Base-by-base conservation (phyloP, 192 early-diverging fungal species). In the Coemansia sp. region DNA sequence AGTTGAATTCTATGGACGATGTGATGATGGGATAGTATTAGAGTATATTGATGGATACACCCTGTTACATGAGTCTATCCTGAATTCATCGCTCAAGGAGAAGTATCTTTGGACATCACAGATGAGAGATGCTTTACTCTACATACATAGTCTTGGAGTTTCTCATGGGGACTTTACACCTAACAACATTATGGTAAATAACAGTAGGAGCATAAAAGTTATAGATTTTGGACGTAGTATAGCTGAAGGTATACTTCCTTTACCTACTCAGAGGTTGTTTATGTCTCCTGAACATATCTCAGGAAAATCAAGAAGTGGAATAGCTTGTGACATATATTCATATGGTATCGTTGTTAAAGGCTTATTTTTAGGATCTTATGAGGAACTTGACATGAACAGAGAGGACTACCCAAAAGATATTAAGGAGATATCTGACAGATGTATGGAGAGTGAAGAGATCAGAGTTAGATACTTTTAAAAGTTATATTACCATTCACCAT, bases 221-320 rank as follows among this genome's bases (percentile, higher is more conserved):
- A 43, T 43, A 18, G 42, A 43, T 20, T 43, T 43, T 43, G 42
- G 42, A 43, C 42, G 42, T 43, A 43, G 42, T 43, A 43, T 43
- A 18, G 15, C 2, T n/a, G 42, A 43, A 20, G 19, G 19, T 43
- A 9, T 43, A 5, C 42, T n/a, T 20, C 42, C 42, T 18, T 8
- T 43, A 43, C 42, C 42, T 18, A 43, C 42, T 43, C 42, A 43
- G 19, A n/a, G 42, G n/a, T 5, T 43, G n/a, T 43, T 43, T 20
- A 43, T 43, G 42, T 43, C 42, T 43, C 42, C 42, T 20, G 42
- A 43, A 43, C 42, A 43, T 20, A 43, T 18, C n/a, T n/a, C 42
- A 5, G 42, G 42, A 43, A 43, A n/a, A 9, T 6, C 42, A 6
- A n/a, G n/a, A 43, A 43, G 42, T 43, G 42, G 42, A 43, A 43